Evolutionary conservation across 139 green algal species (phyloP), one percentile per base, ranked within the genome.

Genomic region (Closterium sp.): DNA sequence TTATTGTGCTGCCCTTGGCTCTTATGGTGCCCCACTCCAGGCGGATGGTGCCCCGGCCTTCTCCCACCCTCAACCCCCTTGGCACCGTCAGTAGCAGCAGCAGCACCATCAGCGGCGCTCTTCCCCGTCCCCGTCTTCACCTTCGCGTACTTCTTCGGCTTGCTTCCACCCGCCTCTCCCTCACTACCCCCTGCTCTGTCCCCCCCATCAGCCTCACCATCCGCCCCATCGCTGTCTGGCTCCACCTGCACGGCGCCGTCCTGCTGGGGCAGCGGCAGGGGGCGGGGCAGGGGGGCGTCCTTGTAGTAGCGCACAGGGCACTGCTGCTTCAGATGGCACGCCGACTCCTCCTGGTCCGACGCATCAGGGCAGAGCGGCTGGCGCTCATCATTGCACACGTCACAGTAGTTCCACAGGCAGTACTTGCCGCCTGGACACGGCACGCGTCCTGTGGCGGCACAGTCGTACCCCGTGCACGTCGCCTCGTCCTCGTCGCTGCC

Each of bases 401-500:
- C 50, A 73, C 50, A 73, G 50, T 73, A 73, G 50, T 73, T 73
- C 50, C 50, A 73, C 50, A 73, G 50, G 50, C 50, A 73, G 50
- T 73, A 73, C 50, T 73, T 73, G 50, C 50, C 50, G 50, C 13
- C 13, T 0, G 50, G 50, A 11, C 50, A 73, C 50, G 13, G 13
- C 50, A 89, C 50, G 50, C 50, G 50, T 1, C 50, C 50, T 22
- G 50, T 73, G 13, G 50, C 50, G 13, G 13, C 50, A 4, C 86
- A 89, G 31, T 89, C 31, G 86, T 70, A 89, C 31, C 31, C 31
- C 31, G 31, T 89, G 31, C 86, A 89, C 17, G 31, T 22, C 17
- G 17, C 87, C 7, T 73, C 42, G 9, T 38, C 87, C 87, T 90
- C 87, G 22, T 90, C 87, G 28, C 42, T 86, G n/a, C 87, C 87